phyloP scores from a whole-genome alignment of 768 basidiomycete genomes.

The Leccinum rimulosum region DNA sequence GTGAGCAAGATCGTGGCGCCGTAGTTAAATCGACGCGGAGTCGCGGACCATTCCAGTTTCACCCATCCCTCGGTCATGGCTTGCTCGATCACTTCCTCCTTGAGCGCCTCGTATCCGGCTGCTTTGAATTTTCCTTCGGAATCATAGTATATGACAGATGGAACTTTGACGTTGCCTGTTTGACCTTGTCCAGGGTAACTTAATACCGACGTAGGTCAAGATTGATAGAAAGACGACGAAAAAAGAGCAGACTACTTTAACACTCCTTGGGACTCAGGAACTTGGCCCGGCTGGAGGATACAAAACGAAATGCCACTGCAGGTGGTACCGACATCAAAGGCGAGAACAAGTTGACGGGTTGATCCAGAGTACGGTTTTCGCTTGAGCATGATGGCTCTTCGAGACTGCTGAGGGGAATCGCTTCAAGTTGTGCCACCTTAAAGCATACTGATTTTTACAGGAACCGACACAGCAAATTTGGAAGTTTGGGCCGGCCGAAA shows the following conservation, averaged over 20 bases:
- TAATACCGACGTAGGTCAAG: not conserved
- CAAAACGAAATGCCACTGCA: not conserved
- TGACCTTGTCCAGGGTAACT: not conserved
- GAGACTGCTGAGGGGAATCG: not conserved
- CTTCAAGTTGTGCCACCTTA: not conserved
- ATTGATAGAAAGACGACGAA: not conserved
- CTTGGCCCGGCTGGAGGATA: not conserved
- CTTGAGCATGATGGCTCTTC: constrained; percentile 22
- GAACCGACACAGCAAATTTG: not conserved
- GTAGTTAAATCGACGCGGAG: constrained; percentile 6
- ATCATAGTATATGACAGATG: constrained; percentile 39
- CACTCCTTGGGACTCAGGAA: not conserved
- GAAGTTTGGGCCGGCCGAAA: not conserved
- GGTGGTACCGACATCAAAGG: constrained; percentile 26
- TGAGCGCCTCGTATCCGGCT: constrained; percentile 35
- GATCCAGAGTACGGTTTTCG: constrained; percentile 35
- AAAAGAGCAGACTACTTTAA: not conserved
- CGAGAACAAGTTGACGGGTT: constrained; percentile 32
- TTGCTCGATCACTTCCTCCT: constrained; percentile 32
- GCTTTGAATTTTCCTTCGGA: constrained; percentile 21
- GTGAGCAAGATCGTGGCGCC: no score
- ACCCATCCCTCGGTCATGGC: constrained; percentile 40
- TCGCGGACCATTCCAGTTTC: constrained; percentile 41
- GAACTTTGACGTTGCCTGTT: not conserved
- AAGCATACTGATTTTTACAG: not conserved